phyloP scores from a whole-genome alignment of 768 basidiomycete genomes.

The Arthromyces matolae region DNA sequence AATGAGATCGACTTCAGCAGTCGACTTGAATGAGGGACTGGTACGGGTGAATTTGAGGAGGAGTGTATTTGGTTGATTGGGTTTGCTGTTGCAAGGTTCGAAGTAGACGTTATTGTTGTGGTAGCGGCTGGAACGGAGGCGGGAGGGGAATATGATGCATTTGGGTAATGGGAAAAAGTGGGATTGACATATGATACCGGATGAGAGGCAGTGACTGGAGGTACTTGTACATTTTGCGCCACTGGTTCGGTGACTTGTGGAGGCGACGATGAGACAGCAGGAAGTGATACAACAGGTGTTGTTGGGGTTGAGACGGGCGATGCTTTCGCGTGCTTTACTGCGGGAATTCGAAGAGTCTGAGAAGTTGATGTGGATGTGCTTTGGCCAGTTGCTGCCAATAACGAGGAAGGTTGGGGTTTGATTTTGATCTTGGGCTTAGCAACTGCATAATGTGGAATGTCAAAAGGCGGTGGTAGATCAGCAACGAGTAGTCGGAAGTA shows the following conservation, averaged over 20 bases:
- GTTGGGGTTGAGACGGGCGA: slow-evolving; percentile 19
- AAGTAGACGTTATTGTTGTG: slow-evolving; percentile 19
- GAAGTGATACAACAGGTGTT: slow-evolving; percentile 16
- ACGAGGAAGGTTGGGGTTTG: slow-evolving; percentile 43
- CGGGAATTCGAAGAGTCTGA: slow-evolving; percentile 38
- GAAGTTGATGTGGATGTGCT: slow-evolving; percentile 19
- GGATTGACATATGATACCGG: slow-evolving; percentile 32
- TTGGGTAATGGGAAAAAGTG: slow-evolving; percentile 50
- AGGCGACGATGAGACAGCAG: slow-evolving; percentile 21
- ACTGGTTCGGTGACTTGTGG: slow-evolving; percentile 20
- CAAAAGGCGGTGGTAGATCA: slow-evolving; percentile 64
- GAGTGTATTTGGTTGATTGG: slow-evolving; percentile 25
- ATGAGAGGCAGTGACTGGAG: slow-evolving; percentile 27
- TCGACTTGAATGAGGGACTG: slow-evolving; percentile 35
- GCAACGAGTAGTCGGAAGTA: slow-evolving; percentile 73
- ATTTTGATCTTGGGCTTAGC: slow-evolving; percentile 67
- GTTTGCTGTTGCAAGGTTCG: slow-evolving; percentile 22
- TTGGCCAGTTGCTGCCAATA: slow-evolving; percentile 11
- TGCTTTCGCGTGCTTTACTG: slow-evolving; percentile 14
- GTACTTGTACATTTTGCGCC: slow-evolving; percentile 16
- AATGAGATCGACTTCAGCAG: slow-evolving; percentile 53
- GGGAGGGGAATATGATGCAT: slow-evolving; percentile 46
- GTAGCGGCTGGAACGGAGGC: slow-evolving; percentile 20
- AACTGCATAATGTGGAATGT: slow-evolving; percentile 59
- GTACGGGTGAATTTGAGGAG: slow-evolving; percentile 36